phyloP scores from a whole-genome alignment of 2,329 filamentous ascomycete species.

The Cadophora sp. region DNA sequence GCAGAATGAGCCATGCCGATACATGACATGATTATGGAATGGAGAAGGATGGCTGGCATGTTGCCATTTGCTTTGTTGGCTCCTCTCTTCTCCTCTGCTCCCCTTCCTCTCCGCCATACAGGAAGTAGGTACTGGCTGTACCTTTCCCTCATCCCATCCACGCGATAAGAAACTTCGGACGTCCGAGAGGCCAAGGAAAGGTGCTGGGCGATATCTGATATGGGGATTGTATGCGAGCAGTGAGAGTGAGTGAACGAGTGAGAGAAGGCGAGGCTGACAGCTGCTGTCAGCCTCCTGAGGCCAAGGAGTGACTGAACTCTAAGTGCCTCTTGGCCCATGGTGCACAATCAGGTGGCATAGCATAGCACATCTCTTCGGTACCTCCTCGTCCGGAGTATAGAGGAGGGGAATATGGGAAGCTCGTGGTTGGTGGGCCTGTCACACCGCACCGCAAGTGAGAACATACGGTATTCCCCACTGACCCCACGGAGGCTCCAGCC shows the following conservation, averaged over 20 bases:
- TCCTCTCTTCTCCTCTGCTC: not conserved
- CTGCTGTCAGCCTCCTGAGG: constrained; percentile 3
- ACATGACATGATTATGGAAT: constrained; percentile 19
- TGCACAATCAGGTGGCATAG: not conserved
- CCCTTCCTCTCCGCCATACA: not conserved
- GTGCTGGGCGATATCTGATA: not conserved
- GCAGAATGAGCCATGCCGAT: constrained; percentile 17
- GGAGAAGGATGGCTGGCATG: not conserved
- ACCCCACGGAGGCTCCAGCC: not conserved
- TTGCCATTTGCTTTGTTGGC: constrained; percentile 1
- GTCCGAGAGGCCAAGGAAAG: constrained; percentile 7
- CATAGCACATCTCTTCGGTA: too few species aligned
- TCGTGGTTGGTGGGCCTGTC: not conserved
- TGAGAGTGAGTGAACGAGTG: not conserved
- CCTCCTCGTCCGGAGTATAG: not conserved
- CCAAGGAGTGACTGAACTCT: not conserved
- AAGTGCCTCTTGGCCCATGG: not conserved
- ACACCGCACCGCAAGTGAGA: not conserved
- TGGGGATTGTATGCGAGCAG: not conserved
- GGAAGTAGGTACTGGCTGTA: not conserved
- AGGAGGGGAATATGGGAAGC: not conserved
- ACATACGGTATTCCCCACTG: constrained; percentile 7
- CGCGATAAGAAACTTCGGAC: not conserved
- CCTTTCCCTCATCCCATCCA: not conserved
- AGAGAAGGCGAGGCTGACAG: not conserved